Evolutionary conservation across 2,329 filamentous ascomycete genomes (phyloP), one percentile per base, ranked within the genome.

Genomic region (Exophiala mesophila): DNA sequence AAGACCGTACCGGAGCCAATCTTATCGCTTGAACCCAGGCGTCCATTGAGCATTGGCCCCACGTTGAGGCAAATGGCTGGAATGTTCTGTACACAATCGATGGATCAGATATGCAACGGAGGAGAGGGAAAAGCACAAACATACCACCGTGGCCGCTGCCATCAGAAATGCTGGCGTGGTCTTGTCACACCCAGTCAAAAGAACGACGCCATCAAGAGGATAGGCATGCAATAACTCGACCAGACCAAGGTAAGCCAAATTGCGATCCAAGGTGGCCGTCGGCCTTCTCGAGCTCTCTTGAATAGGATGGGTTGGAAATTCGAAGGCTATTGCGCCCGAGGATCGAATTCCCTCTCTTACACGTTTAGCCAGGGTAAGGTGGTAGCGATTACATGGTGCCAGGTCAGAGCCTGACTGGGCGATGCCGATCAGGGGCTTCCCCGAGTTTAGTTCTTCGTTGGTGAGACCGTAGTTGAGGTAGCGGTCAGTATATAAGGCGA

Each of bases 161-260:
- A 74, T 74, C 34, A 74, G 57, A 38, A 63, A 68, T 10, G 70
- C 71, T 10, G 71, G 71, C 0, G 70, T 73, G 4, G 70, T 74
- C 63, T 74, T 74, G 49, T 74, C 71, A 57, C 71, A 74, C 6
- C 71, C 71, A 0, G 71, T 74, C 36, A 74, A 60, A 18, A 74
- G 56, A 12, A 74, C 71, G 16, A 74, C 66, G 16, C 71, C 71
- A 52, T 74, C 71, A 36, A 74, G 58, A 3, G 68, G 68, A 57
- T 74, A 73, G 0, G 64, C 68, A 42, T 66, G 62, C 28, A 74
- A 58, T 13, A 74, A 55, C 55, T 74, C 71, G 13, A 73, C 70
- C 20, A 74, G 58, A 8, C 63, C 59, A 17, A 74, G 56, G 55
- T 73, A 73, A 1, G 68, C 63, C 39, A 74, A 55, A 48, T 74